Conservation (phyloP, 2,329 filamentous ascomycete species). For the Aspergillus oerlinghausenensis region DNA sequence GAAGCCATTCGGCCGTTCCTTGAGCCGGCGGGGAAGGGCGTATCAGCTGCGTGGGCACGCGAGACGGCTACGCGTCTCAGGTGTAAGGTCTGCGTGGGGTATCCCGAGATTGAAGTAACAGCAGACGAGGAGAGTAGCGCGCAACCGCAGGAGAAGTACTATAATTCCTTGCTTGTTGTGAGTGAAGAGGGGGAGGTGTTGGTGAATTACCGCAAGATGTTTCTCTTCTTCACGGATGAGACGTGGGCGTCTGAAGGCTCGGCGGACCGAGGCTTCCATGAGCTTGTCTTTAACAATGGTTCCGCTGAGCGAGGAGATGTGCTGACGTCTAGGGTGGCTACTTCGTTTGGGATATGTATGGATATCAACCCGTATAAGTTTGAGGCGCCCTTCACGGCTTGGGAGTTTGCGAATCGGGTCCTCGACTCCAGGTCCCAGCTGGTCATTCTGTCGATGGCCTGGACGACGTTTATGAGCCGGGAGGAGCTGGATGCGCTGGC, state of each 20-base stretch:
- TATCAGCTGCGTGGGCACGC: slow-evolving; percentile 55
- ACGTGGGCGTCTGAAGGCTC: slow-evolving; percentile 56
- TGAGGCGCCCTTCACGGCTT: slow-evolving; percentile 52
- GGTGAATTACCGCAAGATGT: slow-evolving; percentile 59
- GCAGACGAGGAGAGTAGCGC: neutral
- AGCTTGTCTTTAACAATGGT: slow-evolving; percentile 18
- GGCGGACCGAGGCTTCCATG: slow-evolving; percentile 28
- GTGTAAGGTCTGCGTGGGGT: slow-evolving; percentile 61
- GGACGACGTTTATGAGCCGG: slow-evolving; percentile 50
- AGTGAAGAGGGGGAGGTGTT: slow-evolving; percentile 51
- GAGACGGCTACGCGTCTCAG: slow-evolving; percentile 50
- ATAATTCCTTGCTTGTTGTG: slow-evolving; percentile 58
- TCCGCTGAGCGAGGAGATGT: too few relatives aligned
- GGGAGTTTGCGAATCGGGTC: slow-evolving; percentile 57
- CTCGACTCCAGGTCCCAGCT: slow-evolving; percentile 46
- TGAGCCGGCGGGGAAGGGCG: slow-evolving; percentile 53
- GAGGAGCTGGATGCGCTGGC: slow-evolving; percentile 45
- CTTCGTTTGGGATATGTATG: slow-evolving; percentile 49
- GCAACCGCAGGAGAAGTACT: slow-evolving; percentile 35
- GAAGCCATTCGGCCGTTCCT: slow-evolving; percentile 55
- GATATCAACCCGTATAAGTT: slow-evolving; percentile 61
- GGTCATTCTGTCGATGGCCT: slow-evolving; percentile 60
- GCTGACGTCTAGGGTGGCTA: slow-evolving; percentile 27
- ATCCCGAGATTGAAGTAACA: slow-evolving; percentile 48
- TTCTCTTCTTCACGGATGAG: slow-evolving; percentile 64